These are phyloP conservation scores for Colletotrichum horii DNA, from an alignment of 2,329 filamentous ascomycete genomes.

Conservation along the genomic window DNA sequence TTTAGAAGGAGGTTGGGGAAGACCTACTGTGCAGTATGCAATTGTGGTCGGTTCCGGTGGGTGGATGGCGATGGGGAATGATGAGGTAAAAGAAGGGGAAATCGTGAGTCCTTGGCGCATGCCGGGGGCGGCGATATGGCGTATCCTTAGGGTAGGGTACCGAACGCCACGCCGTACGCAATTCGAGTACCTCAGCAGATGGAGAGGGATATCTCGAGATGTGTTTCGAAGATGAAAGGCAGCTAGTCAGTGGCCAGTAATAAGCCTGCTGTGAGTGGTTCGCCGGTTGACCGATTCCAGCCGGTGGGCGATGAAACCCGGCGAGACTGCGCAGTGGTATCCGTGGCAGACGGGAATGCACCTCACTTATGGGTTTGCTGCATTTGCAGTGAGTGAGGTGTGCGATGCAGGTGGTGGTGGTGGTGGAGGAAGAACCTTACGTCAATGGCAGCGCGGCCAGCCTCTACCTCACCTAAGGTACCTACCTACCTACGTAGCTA, in stretches of 20 bases:
- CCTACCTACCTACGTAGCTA: background rate
- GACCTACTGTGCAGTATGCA: background rate
- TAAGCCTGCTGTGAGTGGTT: background rate
- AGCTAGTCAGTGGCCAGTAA: background rate
- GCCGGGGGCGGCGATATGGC: background rate
- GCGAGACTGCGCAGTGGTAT: background rate
- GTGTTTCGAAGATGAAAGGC: background rate
- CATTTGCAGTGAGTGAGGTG: background rate
- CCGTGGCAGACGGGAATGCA: background rate
- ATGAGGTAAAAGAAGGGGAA: slow-evolving; percentile 3
- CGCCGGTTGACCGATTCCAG: background rate
- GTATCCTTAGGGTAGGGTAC: background rate
- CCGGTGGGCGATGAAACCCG: background rate
- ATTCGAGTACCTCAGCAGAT: background rate
- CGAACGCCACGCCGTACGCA: background rate
- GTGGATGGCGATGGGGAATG: background rate
- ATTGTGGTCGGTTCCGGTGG: slow-evolving; percentile 9
- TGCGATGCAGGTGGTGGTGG: background rate
- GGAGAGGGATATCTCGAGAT: background rate
- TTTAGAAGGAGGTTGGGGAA: background rate
- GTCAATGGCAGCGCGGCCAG: background rate
- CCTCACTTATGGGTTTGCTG: background rate
- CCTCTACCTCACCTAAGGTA: background rate
- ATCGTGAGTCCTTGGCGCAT: background rate
- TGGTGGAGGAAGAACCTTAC: background rate